phyloP scores from a whole-genome alignment of 257 asterid species.

The Avicennia marina region DNA sequence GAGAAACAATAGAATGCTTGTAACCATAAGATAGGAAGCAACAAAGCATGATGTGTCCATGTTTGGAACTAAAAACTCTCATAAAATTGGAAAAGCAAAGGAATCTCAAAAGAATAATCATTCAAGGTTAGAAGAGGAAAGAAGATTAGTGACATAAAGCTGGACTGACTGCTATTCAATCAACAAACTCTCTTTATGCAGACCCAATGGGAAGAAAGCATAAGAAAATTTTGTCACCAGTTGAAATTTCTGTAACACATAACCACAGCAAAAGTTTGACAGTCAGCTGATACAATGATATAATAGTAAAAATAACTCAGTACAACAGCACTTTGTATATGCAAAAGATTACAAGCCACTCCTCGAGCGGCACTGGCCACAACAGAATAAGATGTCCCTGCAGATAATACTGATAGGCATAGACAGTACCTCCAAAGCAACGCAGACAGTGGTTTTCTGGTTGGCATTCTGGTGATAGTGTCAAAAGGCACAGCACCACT shows the following conservation, averaged over 20 bases:
- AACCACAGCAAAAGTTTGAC: constrained; percentile 7
- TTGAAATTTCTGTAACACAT: constrained; percentile 4
- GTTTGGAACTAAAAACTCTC: too few relatives aligned
- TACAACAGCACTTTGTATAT: constrained; percentile 7
- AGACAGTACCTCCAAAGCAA: constrained; percentile 89
- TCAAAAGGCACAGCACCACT: constrained; percentile 49
- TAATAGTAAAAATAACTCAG: background rate
- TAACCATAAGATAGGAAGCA: constrained; percentile 16
- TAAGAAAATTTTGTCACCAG: constrained; percentile 6
- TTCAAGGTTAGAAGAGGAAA: background rate
- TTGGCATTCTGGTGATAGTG: constrained; percentile 43
- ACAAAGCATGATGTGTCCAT: constrained; percentile 3
- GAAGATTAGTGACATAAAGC: constrained; percentile 7
- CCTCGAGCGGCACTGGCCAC: constrained; percentile 1
- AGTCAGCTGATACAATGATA: constrained; percentile 1
- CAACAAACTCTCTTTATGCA: constrained; percentile 5
- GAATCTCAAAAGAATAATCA: too few relatives aligned
- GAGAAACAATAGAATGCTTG: constrained; percentile 11
- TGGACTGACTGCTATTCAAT: constrained; percentile 11
- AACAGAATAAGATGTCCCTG: constrained; percentile 10
- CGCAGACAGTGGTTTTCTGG: constrained; percentile 87
- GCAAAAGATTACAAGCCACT: constrained; percentile 11
- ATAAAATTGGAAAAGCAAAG: too few relatives aligned
- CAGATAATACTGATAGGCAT: constrained; percentile 12
- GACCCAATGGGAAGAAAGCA: constrained; percentile 1